Percentiles rank a stretch among this genome's conserved stretches.
Conservation (phyloP, 2,329 filamentous ascomycete genomes). For the Fusarium dimerum region DNA sequence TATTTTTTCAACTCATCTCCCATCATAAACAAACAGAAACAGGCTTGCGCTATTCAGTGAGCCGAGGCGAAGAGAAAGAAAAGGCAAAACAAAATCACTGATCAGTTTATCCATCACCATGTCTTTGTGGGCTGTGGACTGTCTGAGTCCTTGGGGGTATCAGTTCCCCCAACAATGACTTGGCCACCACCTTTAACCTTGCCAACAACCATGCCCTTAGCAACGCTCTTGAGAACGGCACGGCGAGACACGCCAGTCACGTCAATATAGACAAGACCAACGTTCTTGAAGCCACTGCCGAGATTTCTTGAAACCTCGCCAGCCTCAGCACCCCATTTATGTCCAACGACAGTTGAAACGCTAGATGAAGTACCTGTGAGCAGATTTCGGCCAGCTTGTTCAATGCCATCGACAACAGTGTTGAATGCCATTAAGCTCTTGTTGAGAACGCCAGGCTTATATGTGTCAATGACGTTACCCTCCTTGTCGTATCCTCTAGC, state of each 20-base stretch:
- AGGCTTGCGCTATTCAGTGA: no score
- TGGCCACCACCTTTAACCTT: conserved; percentile 73
- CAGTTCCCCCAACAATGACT: conserved; percentile 71
- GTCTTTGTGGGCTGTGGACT: no score
- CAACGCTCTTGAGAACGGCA: conserved; percentile 91
- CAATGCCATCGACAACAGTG: conserved; percentile 90
- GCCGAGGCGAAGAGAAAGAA: no score
- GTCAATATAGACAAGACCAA: conserved; percentile 95
- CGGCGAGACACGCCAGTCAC: conserved; percentile 87
- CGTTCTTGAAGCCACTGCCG: conserved; percentile 89
- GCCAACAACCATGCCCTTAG: conserved; percentile 93
- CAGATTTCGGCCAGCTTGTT: conserved; percentile 79
- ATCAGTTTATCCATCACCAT: no score
- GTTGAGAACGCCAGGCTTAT: conserved; percentile 92
- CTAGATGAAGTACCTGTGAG: conserved; percentile 73
- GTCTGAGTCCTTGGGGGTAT: conserved; percentile 11
- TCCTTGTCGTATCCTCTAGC: conserved; percentile 67
- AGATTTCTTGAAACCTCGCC: conserved; percentile 74
- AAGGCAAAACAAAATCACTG: no score
- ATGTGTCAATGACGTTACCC: conserved; percentile 62
- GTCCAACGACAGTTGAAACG: conserved; percentile 84
- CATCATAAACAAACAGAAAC: not conserved
- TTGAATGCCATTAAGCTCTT: conserved; percentile 96
- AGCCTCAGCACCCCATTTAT: conserved; percentile 85
- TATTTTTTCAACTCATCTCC: not conserved